Conservation (phyloP, 1,284 basidiomycete species). For the Apiotrichum porosum region DNA sequence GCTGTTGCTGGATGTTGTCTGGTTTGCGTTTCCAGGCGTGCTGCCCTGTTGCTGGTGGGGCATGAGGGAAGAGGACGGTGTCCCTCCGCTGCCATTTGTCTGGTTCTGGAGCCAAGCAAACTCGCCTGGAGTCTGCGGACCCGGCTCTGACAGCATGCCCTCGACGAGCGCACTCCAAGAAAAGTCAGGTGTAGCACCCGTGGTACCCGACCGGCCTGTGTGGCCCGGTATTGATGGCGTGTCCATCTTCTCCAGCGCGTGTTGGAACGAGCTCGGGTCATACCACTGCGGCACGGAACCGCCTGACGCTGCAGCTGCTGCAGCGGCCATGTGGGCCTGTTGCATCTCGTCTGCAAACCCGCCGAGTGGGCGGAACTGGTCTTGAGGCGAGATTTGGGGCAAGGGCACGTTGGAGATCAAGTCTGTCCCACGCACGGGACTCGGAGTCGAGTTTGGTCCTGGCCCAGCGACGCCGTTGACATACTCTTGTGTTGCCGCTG, state of each 20-base stretch:
- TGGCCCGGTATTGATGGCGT: neutral
- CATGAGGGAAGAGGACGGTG: neutral
- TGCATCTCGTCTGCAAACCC: constrained; percentile 1
- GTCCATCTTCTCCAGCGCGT: neutral
- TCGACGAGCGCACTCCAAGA: constrained; percentile 19
- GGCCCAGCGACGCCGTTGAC: too few species aligned
- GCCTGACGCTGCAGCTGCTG: neutral
- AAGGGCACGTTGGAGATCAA: constrained; percentile 4
- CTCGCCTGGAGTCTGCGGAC: constrained; percentile 1
- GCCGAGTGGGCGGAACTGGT: constrained; percentile 11
- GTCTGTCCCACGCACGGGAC: constrained; percentile 1
- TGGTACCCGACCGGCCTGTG: too few species aligned
- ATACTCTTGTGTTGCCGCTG: neutral
- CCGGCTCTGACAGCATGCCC: constrained; percentile 10
- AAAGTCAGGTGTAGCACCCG: constrained; percentile 4
- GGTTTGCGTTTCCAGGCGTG: too few species aligned
- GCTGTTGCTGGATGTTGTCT: neutral
- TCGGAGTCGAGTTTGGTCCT: constrained; percentile 1
- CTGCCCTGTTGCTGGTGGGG: neutral
- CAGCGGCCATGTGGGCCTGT: neutral
- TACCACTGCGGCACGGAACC: constrained; percentile 4
- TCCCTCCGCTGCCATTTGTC: neutral
- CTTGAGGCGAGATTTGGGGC: constrained; percentile 9
- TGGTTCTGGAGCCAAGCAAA: constrained; percentile 13
- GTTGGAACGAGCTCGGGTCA: neutral